These are phyloP conservation scores for Geotrichum klebahnii DNA, from an alignment of 1,139 yeast species.

Conservation along the genomic window DNA sequence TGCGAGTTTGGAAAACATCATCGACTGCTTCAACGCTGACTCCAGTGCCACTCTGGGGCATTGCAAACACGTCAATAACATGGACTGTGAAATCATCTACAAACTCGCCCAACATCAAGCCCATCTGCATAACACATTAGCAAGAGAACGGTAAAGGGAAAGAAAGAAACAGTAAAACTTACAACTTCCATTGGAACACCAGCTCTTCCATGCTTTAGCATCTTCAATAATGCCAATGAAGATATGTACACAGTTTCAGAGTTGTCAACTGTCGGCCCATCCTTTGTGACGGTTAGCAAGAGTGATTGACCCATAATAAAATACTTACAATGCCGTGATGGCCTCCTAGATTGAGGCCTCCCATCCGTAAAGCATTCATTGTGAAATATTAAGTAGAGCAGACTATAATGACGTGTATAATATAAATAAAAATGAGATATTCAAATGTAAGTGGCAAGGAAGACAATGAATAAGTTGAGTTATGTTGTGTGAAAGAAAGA, in stretches of 20 bases:
- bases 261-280: slow-evolving; percentile 83
- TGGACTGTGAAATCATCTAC: slow-evolving; percentile 96
- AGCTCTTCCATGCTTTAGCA: slow-evolving; percentile 97
- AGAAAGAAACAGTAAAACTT: no score
- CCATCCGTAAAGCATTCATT: not conserved
- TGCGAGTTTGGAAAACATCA: slow-evolving; percentile 95
- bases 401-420: not conserved
- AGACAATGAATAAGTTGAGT: no score
- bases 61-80: slow-evolving; percentile 96
- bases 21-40: slow-evolving; percentile 99
- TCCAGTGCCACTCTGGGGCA: slow-evolving; percentile 96
- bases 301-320: no score
- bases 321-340: no score
- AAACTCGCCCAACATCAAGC: slow-evolving; percentile 98
- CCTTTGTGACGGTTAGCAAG: no score
- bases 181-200: slow-evolving; percentile 99
- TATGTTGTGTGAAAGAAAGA: no score
- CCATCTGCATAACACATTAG: no score
- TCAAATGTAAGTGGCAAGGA: no score
- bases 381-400: not conserved
- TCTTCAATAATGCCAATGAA: slow-evolving; percentile 86
- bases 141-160: no score
- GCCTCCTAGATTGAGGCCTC: not conserved
- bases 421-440: no score
- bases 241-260: slow-evolving; percentile 95